These are phyloP conservation scores for Colletotrichum sansevieriae DNA, from an alignment of 2,329 filamentous ascomycete species.

Conservation along the genomic window DNA sequence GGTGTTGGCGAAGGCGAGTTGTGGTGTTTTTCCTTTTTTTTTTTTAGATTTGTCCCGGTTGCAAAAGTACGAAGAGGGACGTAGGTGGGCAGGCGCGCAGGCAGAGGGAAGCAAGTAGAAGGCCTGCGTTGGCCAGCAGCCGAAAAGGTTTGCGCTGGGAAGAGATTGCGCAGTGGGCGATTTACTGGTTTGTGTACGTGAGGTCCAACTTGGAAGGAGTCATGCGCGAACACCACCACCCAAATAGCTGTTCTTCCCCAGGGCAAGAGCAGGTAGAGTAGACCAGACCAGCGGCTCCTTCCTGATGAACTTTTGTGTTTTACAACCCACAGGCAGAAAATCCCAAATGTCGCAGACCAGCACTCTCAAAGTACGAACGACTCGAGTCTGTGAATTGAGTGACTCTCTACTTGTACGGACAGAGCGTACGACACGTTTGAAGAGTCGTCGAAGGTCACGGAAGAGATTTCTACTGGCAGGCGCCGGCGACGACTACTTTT, in stretches of 20 bases:
- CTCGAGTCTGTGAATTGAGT: conserved; percentile 31
- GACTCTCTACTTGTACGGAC: conserved; percentile 41
- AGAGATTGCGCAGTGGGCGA: conserved; percentile 21
- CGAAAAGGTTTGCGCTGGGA: conserved; percentile 9
- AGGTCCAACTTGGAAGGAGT: conserved; percentile 29
- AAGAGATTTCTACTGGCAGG: conserved; percentile 40
- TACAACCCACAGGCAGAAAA: conserved; percentile 36
- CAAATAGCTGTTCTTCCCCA: conserved; percentile 3
- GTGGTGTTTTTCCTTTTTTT: conserved; percentile 14
- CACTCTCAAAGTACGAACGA: conserved; percentile 37
- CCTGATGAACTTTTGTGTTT: conserved; percentile 38
- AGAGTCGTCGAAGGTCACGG: conserved; percentile 39
- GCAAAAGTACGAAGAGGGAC: conserved; percentile 30
- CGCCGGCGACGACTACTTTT: conserved; percentile 36
- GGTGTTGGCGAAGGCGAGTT: conserved; percentile 2
- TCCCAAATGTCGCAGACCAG: conserved; percentile 29
- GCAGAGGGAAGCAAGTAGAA: neutral
- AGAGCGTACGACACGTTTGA: conserved; percentile 38
- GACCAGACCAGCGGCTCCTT: conserved; percentile 24
- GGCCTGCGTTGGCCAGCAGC: conserved; percentile 20
- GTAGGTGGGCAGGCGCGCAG: conserved; percentile 23
- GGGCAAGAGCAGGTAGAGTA: conserved; percentile 27
- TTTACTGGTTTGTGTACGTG: conserved; percentile 38
- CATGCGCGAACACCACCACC: conserved; percentile 12
- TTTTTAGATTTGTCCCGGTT: neutral